Evolutionary conservation across 257 asterid species (phyloP).

Genomic region (Ilex asprella): DNA sequence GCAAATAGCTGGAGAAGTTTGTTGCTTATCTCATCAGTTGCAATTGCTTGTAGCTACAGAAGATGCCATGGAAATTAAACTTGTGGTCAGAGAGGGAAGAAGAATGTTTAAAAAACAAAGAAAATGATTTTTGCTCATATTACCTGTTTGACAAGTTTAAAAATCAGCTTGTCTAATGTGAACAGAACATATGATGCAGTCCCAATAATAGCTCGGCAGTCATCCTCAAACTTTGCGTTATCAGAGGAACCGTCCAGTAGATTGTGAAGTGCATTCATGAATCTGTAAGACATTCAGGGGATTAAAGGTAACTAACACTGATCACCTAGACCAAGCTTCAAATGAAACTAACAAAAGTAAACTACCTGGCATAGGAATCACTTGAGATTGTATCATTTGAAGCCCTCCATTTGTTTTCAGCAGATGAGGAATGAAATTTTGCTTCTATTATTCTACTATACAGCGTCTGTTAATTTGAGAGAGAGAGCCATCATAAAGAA

Average conservation of each 20-base stretch:
- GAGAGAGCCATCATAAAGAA: conserved; percentile 5
- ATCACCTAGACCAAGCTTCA: no score
- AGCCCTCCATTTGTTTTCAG: not conserved
- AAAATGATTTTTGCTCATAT: no score
- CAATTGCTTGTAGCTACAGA: conserved; percentile 59
- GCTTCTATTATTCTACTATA: conserved; percentile 79
- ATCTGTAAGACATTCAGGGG: not conserved
- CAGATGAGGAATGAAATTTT: conserved; percentile 10
- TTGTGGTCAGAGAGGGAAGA: not conserved
- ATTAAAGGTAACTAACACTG: no score
- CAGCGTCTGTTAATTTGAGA: conserved; percentile 49
- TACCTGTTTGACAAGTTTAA: not conserved
- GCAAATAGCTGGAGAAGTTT: conserved; percentile 64
- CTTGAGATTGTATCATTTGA: not conserved
- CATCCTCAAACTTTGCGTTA: not conserved
- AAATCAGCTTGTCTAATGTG: not conserved
- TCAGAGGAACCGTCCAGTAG: not conserved
- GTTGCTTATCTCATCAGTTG: conserved; percentile 60
- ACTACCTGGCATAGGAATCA: not conserved
- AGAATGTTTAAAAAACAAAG: not conserved
- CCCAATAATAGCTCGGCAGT: not conserved
- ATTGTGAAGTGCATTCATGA: not conserved
- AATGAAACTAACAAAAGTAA: not conserved
- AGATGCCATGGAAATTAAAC: conserved; percentile 9
- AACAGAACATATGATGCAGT: not conserved